Base-by-base conservation (phyloP, 1,284 basidiomycete genomes). In the Ceratobasidium sp. region DNA sequence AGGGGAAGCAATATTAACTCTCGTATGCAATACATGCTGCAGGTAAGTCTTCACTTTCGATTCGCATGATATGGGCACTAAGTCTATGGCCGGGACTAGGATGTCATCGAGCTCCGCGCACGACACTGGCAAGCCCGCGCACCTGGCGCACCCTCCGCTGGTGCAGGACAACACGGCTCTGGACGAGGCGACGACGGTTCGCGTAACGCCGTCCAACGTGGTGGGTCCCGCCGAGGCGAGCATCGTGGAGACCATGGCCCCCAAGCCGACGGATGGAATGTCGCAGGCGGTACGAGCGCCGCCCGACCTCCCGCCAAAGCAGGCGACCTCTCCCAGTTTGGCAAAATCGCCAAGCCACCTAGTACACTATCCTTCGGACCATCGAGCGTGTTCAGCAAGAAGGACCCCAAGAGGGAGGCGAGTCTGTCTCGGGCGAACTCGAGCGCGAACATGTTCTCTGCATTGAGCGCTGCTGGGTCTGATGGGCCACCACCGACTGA, bases 1-100 rank as follows among this genome's bases (percentile, higher is more conserved):
- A 91, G 91, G 83, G 92, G 88, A 78, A 83, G 80, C 35, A 89
- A 90, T 72, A 89, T 98, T 76, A 90, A 89, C 73, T 89, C 94
- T 41, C 91, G 97, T 80, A 94, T 98, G 88, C 89, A 91, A 73
- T 98, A 95, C 84, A 98, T 98, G 95, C 87, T 98, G 73, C 88
- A 93, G 88, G 95, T 96, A 76, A 73, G 87, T 85, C 21, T 26
- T 58, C 5, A 28, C 61, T 58, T 13, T 67, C 69, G 13, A 73
- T 47, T 6, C 26, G 52, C 43, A 9, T 18, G 21, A 21, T 76
- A 61, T 75, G 32, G 76, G 38, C 32, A 28, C 44, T 49, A 21
- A 72, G 50, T 69, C 62, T 6, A 35, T 57, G 38, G 35, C 38
- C 11, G 43, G 13, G 46, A 54, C 23, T 78, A 95, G 91, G 94